Base-by-base conservation (phyloP, 805 yeast species). In the Cyberlindnera nakhonratchasimensis region DNA sequence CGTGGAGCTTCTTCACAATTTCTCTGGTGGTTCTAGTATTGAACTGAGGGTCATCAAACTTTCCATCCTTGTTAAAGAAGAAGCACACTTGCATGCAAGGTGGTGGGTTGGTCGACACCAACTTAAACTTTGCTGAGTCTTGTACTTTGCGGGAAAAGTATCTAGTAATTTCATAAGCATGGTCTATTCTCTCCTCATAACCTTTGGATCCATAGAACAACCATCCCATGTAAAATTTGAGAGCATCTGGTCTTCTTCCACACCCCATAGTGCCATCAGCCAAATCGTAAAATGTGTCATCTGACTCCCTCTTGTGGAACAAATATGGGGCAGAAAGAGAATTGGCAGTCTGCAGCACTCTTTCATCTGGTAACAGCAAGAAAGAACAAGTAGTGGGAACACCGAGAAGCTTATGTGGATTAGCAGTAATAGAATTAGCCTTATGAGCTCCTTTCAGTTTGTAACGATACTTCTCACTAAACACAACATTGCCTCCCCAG, bases 231-330 rank as follows among this genome's bases (percentile, higher is more conserved):
- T 82, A 86, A 54, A 87, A 70, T 63, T 86, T 86, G 60, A 86
- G 66, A 3, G 91, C 76, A 60, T 87, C 96, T 0, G 93, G 79
- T 41, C 96, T 72, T 52, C 96, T 75, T 12, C 96, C 96, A 59
- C 96, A 86, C 8, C 95, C 95, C 90, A 87, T 81, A 3, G 96
- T 87, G 12, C 93, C 95, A 59, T 85, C 91, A 1, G 91, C 96
- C 42, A 86, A 72, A 52, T 86, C 96, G 55, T 69, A 83, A 60
- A 73, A 54, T 2, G 75, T 79, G 20, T 75, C 83, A 16, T 39
- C 43, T 4, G 68, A 75, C 30, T 65, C 73, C 11, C 62, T 59
- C 42, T 70, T 69, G 57, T 86, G 96, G 72, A 86, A 86, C 32
- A 86, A 65, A 58, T 86, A 87, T 5, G 93, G 93, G 0, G 96